Base-by-base conservation (phyloP, 2,329 filamentous ascomycete genomes). In the Myriangium duriaei region DNA sequence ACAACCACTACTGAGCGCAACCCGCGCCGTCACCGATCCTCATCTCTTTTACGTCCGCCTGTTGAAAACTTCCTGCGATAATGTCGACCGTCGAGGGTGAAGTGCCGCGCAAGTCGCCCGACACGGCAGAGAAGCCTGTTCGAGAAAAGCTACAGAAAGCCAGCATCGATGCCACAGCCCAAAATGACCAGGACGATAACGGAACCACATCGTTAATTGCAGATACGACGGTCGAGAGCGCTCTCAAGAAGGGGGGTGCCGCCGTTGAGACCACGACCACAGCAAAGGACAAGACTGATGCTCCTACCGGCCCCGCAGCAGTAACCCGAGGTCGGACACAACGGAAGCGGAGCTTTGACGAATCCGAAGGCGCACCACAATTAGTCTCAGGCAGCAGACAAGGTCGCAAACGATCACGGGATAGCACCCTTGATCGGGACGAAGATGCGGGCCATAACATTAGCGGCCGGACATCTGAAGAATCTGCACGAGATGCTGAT, bases 81-180 rank as follows among this genome's bases (percentile, higher is more conserved):
- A 55, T 56, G 53, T 45, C 51, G 15, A 35, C 41, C 11, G 42
- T 50, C 30, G 45, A 44, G 21, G 21, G n/a, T 32, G 42, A 51
- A 12, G 46, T 45, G 16, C 37, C 30, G 5, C 39, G 43, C 16
- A 39, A 41, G 11, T 57, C 54, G 7, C 36, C 36, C 41, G 64
- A 68, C 44, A 58, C 55, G 40, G 64, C 67, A 30, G 72, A 76
- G 52, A 67, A 65, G 42, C 71, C 71, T 6, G 69, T 76, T 26
- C 62, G 74, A 41, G 68, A 76, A 52, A 72, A 75, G 55, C 58
- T 79, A 38, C 69, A 74, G 54, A 69, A 76, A 49, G 74, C 74
- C 3, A 65, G 69, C n/a, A 74, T 78, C 40, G 67, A 67, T 28
- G 58, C 63, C 31, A 46, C 51, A 11, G 30, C 44, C 15, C 44